A percentile compares a stretch with the other conserved stretches of the same genome.
These are phyloP conservation scores for Lycium barbarum DNA, from an alignment of 257 asterid species.

Conservation along the genomic window DNA sequence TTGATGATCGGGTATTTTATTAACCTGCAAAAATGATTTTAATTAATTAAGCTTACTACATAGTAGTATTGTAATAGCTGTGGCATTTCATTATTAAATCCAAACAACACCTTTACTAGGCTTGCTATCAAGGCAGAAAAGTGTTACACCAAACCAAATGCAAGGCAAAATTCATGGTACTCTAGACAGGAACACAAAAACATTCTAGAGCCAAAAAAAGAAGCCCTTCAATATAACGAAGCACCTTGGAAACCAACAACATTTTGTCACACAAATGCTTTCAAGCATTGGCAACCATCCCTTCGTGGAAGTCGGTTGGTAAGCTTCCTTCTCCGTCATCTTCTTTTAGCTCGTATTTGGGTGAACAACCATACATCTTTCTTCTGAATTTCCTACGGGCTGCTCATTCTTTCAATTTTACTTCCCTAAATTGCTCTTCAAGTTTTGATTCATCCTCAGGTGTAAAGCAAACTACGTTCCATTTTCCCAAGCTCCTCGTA, in stretches of 20 bases:
- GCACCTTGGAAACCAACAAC: conserved; percentile 10
- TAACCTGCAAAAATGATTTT: neutral
- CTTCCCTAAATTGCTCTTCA: conserved; percentile 61
- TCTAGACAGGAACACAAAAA: conserved; percentile 28
- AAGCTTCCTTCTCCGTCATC: conserved; percentile 44
- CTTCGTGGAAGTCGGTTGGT: conserved; percentile 52
- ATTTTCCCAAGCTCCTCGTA: conserved; percentile 85
- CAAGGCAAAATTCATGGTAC: neutral
- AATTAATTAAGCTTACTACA: neutral
- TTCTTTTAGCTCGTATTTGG: conserved; percentile 45
- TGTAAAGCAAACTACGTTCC: conserved; percentile 82
- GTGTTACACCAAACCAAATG: neutral
- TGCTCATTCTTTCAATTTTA: conserved; percentile 59
- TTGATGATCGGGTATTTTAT: neutral
- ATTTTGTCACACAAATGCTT: neutral
- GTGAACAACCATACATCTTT: conserved; percentile 65
- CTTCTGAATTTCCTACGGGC: conserved; percentile 76
- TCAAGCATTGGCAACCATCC: conserved; percentile 71
- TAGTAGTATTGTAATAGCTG: neutral
- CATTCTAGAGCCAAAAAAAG: conserved; percentile 15
- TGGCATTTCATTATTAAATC: neutral
- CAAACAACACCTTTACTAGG: conserved; percentile 10
- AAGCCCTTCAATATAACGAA: conserved; percentile 16
- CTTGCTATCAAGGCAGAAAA: neutral
- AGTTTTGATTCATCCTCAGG: conserved; percentile 77